These are phyloP conservation scores for Sporothrix humicola DNA, from an alignment of 2,329 filamentous ascomycete genomes.

Conservation along the genomic window DNA sequence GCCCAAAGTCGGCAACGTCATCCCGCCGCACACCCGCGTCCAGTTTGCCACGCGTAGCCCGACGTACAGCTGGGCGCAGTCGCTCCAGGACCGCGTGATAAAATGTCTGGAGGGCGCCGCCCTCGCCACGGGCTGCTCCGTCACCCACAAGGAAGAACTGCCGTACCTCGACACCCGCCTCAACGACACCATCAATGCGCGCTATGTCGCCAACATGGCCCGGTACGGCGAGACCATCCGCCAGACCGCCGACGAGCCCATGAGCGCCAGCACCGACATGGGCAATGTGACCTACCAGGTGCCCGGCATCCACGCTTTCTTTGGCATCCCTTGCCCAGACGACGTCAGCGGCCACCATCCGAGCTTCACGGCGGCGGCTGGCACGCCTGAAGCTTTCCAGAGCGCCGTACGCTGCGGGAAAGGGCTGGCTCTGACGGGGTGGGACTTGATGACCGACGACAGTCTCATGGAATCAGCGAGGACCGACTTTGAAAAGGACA, in stretches of 20 bases:
- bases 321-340: not conserved
- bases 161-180: not conserved
- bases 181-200: not conserved
- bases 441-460: not conserved
- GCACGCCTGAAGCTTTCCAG: not conserved
- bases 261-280: not conserved
- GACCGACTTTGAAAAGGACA: not conserved
- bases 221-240: not conserved
- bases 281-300: not conserved
- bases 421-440: not conserved
- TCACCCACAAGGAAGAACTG: not conserved
- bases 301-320: not conserved
- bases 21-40: conserved; percentile 9
- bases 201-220: not conserved
- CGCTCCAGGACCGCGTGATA: not conserved
- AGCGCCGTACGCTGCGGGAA: not conserved
- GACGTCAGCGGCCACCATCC: not conserved
- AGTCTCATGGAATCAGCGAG: not conserved
- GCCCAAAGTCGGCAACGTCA: not conserved
- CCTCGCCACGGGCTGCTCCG: not conserved
- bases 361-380: not conserved
- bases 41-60: conserved; percentile 10
- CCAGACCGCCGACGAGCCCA: not conserved
- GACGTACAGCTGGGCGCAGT: not conserved
- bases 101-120: not conserved